A percentile compares a stretch with the other conserved stretches of the same genome.
phyloP scores from a whole-genome alignment of 2,329 filamentous ascomycete species.

The Pseudopyricularia javanii region DNA sequence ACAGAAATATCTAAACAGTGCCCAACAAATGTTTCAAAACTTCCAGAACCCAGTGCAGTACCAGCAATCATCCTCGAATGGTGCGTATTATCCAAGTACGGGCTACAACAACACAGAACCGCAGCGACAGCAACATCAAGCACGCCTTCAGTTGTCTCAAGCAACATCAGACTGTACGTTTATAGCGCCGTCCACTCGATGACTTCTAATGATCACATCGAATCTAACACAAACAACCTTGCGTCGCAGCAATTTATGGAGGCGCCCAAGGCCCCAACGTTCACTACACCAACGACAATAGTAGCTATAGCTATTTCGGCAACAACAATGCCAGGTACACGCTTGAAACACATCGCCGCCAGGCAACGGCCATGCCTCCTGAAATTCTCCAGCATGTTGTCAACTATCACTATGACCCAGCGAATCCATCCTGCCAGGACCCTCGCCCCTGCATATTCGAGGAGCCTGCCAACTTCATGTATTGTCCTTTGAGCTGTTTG shows the following conservation, averaged over 20 bases:
- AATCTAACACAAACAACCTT: not conserved
- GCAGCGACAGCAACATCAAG: too few relatives aligned
- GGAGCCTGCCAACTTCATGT: not conserved
- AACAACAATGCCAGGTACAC: not conserved
- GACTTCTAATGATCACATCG: too few relatives aligned
- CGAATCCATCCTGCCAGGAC: not conserved
- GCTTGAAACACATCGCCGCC: not conserved
- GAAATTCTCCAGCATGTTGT: not conserved
- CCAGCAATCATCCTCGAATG: too few relatives aligned
- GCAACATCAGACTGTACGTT: too few relatives aligned
- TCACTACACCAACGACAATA: not conserved
- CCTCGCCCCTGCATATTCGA: conserved; percentile 1
- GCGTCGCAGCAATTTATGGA: not conserved
- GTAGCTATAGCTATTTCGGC: too few relatives aligned
- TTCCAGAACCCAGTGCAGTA: not conserved
- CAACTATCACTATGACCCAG: not conserved
- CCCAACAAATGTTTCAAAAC: not conserved
- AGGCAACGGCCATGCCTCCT: not conserved
- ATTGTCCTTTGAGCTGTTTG: not conserved
- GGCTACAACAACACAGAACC: too few relatives aligned
- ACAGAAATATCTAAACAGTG: not conserved
- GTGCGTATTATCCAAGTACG: too few relatives aligned
- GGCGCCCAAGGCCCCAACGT: not conserved
- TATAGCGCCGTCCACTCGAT: too few relatives aligned
- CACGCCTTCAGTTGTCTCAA: too few relatives aligned